Base-by-base conservation (phyloP, 805 yeast species). In the Candida manassasensis region DNA sequence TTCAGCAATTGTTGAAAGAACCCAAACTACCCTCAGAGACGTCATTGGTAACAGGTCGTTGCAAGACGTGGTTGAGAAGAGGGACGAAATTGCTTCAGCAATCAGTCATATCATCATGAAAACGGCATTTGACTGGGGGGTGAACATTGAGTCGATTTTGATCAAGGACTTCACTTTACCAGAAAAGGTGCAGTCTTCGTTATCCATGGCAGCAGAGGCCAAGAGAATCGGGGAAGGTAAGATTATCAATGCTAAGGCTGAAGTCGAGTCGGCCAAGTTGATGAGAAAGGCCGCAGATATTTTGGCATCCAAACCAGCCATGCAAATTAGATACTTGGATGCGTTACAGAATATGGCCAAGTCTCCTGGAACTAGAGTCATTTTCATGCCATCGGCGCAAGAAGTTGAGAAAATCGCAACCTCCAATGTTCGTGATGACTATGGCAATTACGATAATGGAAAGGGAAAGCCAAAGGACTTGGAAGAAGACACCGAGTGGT, bases 281-380 rank as follows among this genome's bases (percentile, higher is more conserved):
- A 80, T 81, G 86, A 73, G 88, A 63, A 77, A 79, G 57, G 86
- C 87, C 19, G 85, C 87, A 35, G 86, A 81, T 56, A 79, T 81
- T 39, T 70, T 81, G 50, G 81, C 83, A 30, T 77, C 84, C 26
- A 79, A 79, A 45, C 77, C 86, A 10, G 88, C 87, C 19, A 79
- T 81, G 84, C 87, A 81, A 63, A 81, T 81, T 54, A 65, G 88
- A 57, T 81, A 81, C 52, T 68, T 81, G 57, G 88, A 81, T 48
- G 87, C 87, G n/a, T 77, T 81, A 78, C 85, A 79, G 59, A 67
- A 64, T 41, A 81, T 81, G 86, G 82, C 85, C 22, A 74, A 62
- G 42, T 50, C 69, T 34, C 62, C 85, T 1, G 71, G 73, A 39
- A 61, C 84, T n/a, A 77, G 79, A 57, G 87, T 81, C 35, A 80